A percentile compares a stretch with the other conserved stretches of the same genome.
phyloP scores from a whole-genome alignment of 78 protist genomes.

The Dictyostelium capitatum region DNA sequence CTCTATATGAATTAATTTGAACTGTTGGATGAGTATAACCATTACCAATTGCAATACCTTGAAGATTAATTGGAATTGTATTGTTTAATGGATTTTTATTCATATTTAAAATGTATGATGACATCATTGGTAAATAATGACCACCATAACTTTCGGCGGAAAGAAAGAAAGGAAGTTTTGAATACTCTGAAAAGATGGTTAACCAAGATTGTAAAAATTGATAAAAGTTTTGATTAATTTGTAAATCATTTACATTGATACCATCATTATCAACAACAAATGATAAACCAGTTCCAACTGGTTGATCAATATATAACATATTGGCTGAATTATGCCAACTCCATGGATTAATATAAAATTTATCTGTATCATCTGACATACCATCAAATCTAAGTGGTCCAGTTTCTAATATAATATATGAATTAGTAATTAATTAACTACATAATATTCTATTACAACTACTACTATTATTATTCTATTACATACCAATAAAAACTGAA shows the following conservation, averaged over 20 bases:
- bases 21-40: conserved; percentile 71
- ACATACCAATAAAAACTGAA: background rate
- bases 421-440: conserved; percentile 27
- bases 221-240: conserved; percentile 47
- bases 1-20: conserved; percentile 40
- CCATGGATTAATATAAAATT: conserved; percentile 44
- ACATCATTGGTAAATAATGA: conserved; percentile 54
- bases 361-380: background rate
- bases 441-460: background rate
- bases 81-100: background rate
- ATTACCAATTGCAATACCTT: conserved; percentile 67
- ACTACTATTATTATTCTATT: background rate
- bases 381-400: conserved; percentile 57
- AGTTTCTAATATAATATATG: conserved; percentile 34
- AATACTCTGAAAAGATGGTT: conserved; percentile 1
- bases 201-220: conserved; percentile 45
- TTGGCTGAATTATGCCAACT: conserved; percentile 66
- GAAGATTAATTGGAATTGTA: conserved; percentile 5
- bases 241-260: conserved; percentile 7
- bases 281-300: conserved; percentile 60
- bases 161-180: background rate
- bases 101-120: conserved; percentile 32
- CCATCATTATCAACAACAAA: conserved; percentile 2
- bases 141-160: conserved; percentile 54
- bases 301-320: conserved; percentile 56